These are phyloP conservation scores for Tylopilus vinaceipallidus DNA, from an alignment of 768 basidiomycete genomes.

Conservation along the genomic window DNA sequence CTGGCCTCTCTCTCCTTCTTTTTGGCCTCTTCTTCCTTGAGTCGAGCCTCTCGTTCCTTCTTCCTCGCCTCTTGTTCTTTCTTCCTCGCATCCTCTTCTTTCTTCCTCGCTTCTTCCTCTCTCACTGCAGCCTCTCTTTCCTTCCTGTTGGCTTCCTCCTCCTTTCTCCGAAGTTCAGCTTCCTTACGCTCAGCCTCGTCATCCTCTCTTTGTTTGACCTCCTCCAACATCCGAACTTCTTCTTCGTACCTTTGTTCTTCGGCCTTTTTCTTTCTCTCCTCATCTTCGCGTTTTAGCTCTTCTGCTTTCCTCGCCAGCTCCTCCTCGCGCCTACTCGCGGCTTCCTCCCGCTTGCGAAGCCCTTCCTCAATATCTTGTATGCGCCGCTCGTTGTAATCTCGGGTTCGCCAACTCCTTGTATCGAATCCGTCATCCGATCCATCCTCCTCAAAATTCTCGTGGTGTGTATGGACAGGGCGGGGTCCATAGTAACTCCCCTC, in stretches of 20 bases:
- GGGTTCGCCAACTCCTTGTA: slow-evolving; percentile 27
- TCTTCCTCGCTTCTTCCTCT: slow-evolving; percentile 23
- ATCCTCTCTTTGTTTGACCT: slow-evolving; percentile 25
- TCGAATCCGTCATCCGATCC: slow-evolving; percentile 34
- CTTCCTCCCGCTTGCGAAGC: slow-evolving; percentile 33
- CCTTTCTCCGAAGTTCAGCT: slow-evolving; percentile 31
- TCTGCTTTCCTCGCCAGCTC: slow-evolving; percentile 36
- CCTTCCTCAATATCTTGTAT: slow-evolving; percentile 34
- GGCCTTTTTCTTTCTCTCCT: slow-evolving; percentile 21
- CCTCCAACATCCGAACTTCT: slow-evolving; percentile 22
- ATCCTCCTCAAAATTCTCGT: slow-evolving; percentile 30
- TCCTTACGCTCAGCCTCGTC: slow-evolving; percentile 26
- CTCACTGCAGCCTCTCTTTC: slow-evolving; percentile 25
- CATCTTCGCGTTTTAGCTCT: slow-evolving; percentile 33
- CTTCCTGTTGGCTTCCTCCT: slow-evolving; percentile 33
- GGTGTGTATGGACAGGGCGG: slow-evolving; percentile 27
- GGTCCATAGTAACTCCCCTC: slow-evolving; percentile 12
- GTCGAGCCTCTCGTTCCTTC: slow-evolving; percentile 19
- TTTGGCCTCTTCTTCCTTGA: slow-evolving; percentile 27
- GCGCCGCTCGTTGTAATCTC: slow-evolving; percentile 31
- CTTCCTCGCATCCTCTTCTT: slow-evolving; percentile 29
- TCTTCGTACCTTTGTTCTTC: slow-evolving; percentile 33
- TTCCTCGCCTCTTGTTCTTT: slow-evolving; percentile 24
- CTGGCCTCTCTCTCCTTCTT: slow-evolving; percentile 29
- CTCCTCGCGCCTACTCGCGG: slow-evolving; percentile 33